Percentiles rank a stretch among this genome's conserved stretches.
Evolutionary conservation across 2,329 filamentous ascomycete species (phyloP).

Genomic region (Aspergillus pseudonomiae): DNA sequence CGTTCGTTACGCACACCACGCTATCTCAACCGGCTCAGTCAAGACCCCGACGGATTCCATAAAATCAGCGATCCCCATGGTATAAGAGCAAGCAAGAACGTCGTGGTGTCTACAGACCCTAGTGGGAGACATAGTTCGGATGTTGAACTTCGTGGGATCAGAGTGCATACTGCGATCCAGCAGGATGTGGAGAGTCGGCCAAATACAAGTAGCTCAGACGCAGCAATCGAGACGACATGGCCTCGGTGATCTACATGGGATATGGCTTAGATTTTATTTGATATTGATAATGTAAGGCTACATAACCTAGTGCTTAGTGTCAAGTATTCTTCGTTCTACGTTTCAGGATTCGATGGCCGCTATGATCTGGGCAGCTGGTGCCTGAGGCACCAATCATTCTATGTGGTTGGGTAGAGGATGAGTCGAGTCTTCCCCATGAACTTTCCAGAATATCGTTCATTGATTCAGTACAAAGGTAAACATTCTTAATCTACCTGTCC

Average conservation of each 20-base stretch:
- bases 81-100: background rate
- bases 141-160: conserved; percentile 12
- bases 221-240: background rate
- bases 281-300: no score
- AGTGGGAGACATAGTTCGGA: conserved; percentile 6
- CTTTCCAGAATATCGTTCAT: no score
- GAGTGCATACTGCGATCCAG: conserved; percentile 11
- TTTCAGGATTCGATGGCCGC: no score
- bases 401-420: no score
- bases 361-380: no score
- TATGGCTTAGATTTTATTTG: no score
- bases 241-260: background rate
- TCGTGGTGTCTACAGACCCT: background rate
- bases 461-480: no score
- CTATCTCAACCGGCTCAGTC: conserved; percentile 2
- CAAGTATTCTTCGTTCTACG: no score
- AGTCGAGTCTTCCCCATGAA: no score
- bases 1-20: conserved; percentile 6
- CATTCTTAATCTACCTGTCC: no score
- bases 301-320: no score
- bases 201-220: background rate
- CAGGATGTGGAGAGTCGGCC: conserved; percentile 7
- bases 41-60: conserved; percentile 12
- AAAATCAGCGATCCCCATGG: conserved; percentile 10
- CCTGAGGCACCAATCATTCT: no score